Evolutionary conservation across 179 eudicot species (phyloP).

Genomic region (Heliamphora pulchella): DNA sequence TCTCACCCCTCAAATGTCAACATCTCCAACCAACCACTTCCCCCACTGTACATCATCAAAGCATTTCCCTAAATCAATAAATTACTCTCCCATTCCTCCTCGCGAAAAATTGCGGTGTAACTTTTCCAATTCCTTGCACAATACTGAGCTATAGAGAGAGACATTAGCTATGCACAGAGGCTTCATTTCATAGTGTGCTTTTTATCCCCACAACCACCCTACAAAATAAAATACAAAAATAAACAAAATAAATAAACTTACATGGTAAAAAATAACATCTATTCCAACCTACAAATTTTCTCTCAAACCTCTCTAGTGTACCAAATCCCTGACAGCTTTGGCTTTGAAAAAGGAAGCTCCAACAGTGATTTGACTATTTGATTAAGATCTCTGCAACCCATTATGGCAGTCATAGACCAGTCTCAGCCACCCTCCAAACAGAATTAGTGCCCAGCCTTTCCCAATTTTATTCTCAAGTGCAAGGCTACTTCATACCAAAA

Average conservation of each 20-base stretch:
- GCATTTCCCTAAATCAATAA: neutral
- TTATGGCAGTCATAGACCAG: neutral
- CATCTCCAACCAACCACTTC: neutral
- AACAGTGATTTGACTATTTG: no score
- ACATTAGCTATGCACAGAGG: no score
- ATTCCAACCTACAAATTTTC: neutral
- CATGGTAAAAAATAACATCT: neutral
- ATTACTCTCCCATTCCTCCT: neutral
- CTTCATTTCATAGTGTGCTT: no score
- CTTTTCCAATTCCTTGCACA: neutral
- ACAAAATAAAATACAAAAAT: no score
- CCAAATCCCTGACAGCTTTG: neutral
- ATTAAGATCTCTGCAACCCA: neutral
- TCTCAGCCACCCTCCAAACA: neutral
- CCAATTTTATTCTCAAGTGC: neutral
- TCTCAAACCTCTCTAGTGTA: neutral
- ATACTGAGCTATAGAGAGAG: no score
- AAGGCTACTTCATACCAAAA: neutral
- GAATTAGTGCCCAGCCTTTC: neutral
- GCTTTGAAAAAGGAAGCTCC: neutral
- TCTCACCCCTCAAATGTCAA: neutral
- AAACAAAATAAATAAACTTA: no score
- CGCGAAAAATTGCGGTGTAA: neutral
- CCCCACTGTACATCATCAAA: neutral
- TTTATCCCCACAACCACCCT: no score